phyloP scores from a whole-genome alignment of 2,329 filamentous ascomycete genomes.

The Calonectria ilicicola region DNA sequence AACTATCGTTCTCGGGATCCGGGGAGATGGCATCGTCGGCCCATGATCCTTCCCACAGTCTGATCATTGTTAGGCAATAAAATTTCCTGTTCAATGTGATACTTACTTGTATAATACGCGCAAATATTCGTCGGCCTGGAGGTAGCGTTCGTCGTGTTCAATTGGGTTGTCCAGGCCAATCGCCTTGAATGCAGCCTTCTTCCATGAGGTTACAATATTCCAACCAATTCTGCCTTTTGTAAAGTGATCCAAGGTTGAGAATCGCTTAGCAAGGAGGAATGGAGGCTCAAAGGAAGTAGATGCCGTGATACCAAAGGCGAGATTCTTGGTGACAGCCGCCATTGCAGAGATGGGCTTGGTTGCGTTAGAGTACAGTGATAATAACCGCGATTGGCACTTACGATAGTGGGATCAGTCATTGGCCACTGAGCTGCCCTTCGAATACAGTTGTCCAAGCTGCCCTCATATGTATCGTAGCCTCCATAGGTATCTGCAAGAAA shows the following conservation, averaged over 20 bases:
- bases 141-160: slow-evolving; percentile 72
- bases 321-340: slow-evolving; percentile 74
- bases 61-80: slow-evolving; percentile 31
- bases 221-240: slow-evolving; percentile 72
- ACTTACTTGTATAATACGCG: slow-evolving; percentile 70
- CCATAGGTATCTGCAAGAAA: slow-evolving; percentile 77
- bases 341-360: slow-evolving; percentile 71
- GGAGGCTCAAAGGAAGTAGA: slow-evolving; percentile 73
- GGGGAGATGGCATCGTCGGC: slow-evolving; percentile 67
- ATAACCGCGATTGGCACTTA: slow-evolving; percentile 47
- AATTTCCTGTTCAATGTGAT: neutral
- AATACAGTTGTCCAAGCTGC: slow-evolving; percentile 70
- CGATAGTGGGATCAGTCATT: slow-evolving; percentile 72
- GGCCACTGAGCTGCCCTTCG: slow-evolving; percentile 74
- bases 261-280: slow-evolving; percentile 71
- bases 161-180: slow-evolving; percentile 69
- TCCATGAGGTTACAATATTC: slow-evolving; percentile 71
- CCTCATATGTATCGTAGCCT: slow-evolving; percentile 72
- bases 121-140: slow-evolving; percentile 72
- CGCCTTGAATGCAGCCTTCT: slow-evolving; percentile 71
- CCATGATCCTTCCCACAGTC: slow-evolving; percentile 68
- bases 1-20: slow-evolving; percentile 65
- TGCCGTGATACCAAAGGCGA: slow-evolving; percentile 72
- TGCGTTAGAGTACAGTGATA: neutral
- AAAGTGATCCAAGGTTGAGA: slow-evolving; percentile 72